Evolutionary conservation across 2,329 filamentous ascomycete genomes (phyloP), one percentile per base, ranked within the genome.

Genomic region (Teratosphaeria destructans): DNA sequence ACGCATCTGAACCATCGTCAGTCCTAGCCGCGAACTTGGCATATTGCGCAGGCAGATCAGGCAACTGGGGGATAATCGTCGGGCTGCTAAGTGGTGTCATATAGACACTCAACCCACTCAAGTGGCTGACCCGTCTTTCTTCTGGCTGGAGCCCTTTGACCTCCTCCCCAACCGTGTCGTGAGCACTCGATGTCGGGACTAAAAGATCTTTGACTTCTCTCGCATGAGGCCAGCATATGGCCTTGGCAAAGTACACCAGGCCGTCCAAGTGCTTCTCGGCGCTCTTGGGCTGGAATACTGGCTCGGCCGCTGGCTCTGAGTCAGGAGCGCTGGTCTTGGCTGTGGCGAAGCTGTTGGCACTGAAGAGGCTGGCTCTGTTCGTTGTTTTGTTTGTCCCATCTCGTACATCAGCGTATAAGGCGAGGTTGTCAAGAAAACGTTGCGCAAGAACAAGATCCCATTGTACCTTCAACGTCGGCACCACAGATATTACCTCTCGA

Each of bases 381-480:
- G 54, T 58, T 10, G 34, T 12, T 19, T 55, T 56, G 27, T 37
- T 59, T 6, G 34, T 27, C 29, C 47, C 29, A 14, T 60, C 35
- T 5, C 26, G 32, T 8, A 57, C 7, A 8, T 60, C 54, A 2
- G 57, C 56, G 5, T 69, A 61, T 16, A 80, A 73, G 19, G 73
- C 67, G n/a, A 83, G 71, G 56, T 78, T 81, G 52, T 81, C 77
- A 35, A 82, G 69, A 56, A 83, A 82, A 2, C 78, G 74, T 26
- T 79, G 75, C 6, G 78, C 79, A 19, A 81, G 73, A 2, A 84
- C 73, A 27, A 84, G 68, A 68, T 83, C 81, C 81, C 81, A 84
- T 57, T 82, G 77, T 4, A 80, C 73, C 64, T 84, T 83, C 5
- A 73, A 71, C n/a, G 75, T 47, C 34, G 43, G 26, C 73, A 73